phyloP scores from a whole-genome alignment of 768 basidiomycete species.

The Lentinus brumalis region DNA sequence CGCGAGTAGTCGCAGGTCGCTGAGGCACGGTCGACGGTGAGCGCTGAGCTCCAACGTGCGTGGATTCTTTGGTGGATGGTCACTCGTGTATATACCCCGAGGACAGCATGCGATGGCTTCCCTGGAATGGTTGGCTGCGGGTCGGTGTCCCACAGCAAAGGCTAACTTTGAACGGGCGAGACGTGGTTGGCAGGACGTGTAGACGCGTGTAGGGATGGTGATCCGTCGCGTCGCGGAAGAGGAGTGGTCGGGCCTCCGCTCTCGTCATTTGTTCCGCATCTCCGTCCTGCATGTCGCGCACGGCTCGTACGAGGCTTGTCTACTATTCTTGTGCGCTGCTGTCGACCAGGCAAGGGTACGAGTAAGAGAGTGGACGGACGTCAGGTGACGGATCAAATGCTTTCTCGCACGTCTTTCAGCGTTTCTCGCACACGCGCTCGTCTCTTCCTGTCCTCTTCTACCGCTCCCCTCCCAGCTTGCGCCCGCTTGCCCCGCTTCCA shows the following conservation, averaged over 20 bases:
- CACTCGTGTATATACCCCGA: slow-evolving; percentile 2
- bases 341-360: too few species aligned
- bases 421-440: slow-evolving; percentile 12
- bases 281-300: background rate
- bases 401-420: slow-evolving; percentile 9
- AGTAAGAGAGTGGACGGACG: background rate
- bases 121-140: slow-evolving; percentile 9
- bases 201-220: background rate
- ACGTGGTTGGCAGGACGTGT: background rate
- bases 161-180: background rate
- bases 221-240: slow-evolving; percentile 3
- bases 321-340: background rate
- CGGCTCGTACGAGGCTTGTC: background rate
- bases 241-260: slow-evolving; percentile 6
- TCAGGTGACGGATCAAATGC: slow-evolving; percentile 28
- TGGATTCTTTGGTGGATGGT: background rate
- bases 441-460: slow-evolving; percentile 16
- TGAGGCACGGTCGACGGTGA: background rate
- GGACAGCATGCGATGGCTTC: background rate
- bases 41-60: background rate
- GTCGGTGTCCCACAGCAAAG: slow-evolving; percentile 3
- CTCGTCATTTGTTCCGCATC: background rate
- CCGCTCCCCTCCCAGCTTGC: slow-evolving; percentile 9
- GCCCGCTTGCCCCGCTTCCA: slow-evolving; percentile 1
- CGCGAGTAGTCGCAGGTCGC: slow-evolving; percentile 29